Evolutionary conservation across 331 rosid species (phyloP), one percentile per base, ranked within the genome.

Genomic region (Telfairia occidentalis): DNA sequence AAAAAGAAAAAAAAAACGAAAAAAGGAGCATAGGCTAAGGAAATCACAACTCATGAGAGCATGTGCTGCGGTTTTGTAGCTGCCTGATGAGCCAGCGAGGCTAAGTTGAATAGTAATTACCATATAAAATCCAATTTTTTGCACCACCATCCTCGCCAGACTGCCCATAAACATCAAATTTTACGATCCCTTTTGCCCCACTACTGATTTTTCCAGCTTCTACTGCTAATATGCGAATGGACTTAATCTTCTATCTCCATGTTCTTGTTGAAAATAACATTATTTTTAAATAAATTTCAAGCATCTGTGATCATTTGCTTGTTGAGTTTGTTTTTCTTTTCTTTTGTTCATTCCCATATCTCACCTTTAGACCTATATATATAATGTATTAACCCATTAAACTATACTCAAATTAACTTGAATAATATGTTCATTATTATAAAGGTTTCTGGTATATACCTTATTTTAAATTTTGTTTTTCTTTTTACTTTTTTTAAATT

Each of bases 31-130:
- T 38, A 63, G 50, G 72, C 72, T 38, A 40, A 66, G 73, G 32
- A 66, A 71, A 28, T 58, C 75, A 71, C 59, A 45, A 59, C 59
- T 71, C 59, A 46, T 71, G 75, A 59, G 58, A 71, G 75, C 75
- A 71, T 71, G 75, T 71, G 75, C 75, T 46, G 58, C 75, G 75
- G 75, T 71, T 71, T 71, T 71, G 75, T 71, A 71, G 57, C 52
- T 26, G 40, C 74, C 74, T 26, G 58, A 71, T 42, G 38, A 69
- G 38, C 74, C 73, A 69, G 59, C 58, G 40, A 26, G 75, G 18
- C 43, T 29, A 70, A 29, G 18, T 71, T 48, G 2, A 45, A 46
- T 46, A 18, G 43, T 28, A 45, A 71, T 71, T 71, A 45, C 75
- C 75, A 71, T 71, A 1, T n/a, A 15, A 70, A 70, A 13, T 40